These are phyloP conservation scores for Xylaria sp. DNA, from an alignment of 2,329 filamentous ascomycete genomes.

Conservation along the genomic window DNA sequence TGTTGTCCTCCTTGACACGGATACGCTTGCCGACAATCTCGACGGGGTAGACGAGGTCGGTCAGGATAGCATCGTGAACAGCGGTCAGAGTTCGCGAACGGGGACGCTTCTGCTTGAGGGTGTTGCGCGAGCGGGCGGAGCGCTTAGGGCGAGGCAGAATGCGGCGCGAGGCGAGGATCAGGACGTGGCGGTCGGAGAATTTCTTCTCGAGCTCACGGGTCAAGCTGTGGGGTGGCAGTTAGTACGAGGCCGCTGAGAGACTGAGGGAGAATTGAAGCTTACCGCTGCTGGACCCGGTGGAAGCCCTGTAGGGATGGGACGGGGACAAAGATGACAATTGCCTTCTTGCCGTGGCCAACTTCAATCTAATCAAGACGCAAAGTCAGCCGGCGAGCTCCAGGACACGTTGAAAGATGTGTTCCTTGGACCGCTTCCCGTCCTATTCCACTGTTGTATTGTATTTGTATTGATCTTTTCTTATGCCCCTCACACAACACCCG, in stretches of 20 bases:
- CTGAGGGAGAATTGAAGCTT: conserved; percentile 51
- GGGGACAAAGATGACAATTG: conserved; percentile 99
- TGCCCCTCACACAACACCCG: conserved; percentile 31
- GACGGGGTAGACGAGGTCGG: conserved; percentile 98
- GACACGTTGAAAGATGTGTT: conserved; percentile 53
- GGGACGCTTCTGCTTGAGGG: conserved; percentile 97
- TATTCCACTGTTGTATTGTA: conserved; percentile 59
- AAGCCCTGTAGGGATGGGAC: conserved; percentile 97
- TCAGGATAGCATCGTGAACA: conserved; percentile 97
- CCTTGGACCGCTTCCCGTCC: conserved; percentile 79
- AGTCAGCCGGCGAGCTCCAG: conserved; percentile 80
- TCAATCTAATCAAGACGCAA: conserved; percentile 84
- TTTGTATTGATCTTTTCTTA: conserved; percentile 32
- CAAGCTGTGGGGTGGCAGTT: conserved; percentile 65
- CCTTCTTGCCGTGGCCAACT: conserved; percentile 99
- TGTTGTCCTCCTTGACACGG: conserved; percentile 98
- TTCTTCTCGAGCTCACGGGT: conserved; percentile 99
- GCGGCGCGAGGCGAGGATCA: conserved; percentile 98
- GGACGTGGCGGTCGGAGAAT: conserved; percentile 99
- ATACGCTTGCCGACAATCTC: conserved; percentile 99
- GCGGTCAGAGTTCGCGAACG: conserved; percentile 97
- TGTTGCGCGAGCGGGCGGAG: conserved; percentile 94
- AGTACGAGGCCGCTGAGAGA: conserved; percentile 26
- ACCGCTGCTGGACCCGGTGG: conserved; percentile 99
- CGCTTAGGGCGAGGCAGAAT: conserved; percentile 99